Percentiles rank a stretch among this genome's conserved stretches.
phyloP scores from a whole-genome alignment of 2,329 filamentous ascomycete genomes.

The Rhinocladiella mackenziei region DNA sequence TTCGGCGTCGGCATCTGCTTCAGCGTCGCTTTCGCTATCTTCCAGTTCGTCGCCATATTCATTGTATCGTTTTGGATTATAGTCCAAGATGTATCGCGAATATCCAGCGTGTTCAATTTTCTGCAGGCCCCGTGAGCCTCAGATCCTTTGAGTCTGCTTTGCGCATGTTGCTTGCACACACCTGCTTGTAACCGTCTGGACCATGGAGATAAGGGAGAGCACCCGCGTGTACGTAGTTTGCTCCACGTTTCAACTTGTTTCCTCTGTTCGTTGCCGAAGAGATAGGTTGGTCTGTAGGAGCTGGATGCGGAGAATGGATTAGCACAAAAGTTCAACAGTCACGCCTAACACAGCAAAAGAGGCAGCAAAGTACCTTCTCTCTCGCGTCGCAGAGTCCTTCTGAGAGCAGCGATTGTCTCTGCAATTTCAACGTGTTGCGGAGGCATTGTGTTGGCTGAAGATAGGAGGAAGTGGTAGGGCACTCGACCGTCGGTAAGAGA shows the following conservation, averaged over 20 bases:
- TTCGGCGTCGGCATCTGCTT: slow-evolving; percentile 54
- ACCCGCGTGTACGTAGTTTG: slow-evolving; percentile 54
- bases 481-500: no score
- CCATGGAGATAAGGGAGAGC: slow-evolving; percentile 51
- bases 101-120: slow-evolving; percentile 61
- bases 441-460: slow-evolving; percentile 20
- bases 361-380: slow-evolving; percentile 38
- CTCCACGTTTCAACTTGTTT: slow-evolving; percentile 59
- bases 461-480: neutral
- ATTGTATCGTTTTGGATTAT: slow-evolving; percentile 58
- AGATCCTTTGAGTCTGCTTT: neutral
- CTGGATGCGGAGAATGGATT: slow-evolving; percentile 12
- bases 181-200: slow-evolving; percentile 54
- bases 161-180: slow-evolving; percentile 33
- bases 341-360: neutral
- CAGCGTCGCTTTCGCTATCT: slow-evolving; percentile 54
- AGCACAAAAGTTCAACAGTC: slow-evolving; percentile 10
- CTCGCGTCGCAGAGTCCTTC: slow-evolving; percentile 48
- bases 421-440: slow-evolving; percentile 38
- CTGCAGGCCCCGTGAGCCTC: slow-evolving; percentile 35
- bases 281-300: slow-evolving; percentile 49
- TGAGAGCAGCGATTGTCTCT: slow-evolving; percentile 55
- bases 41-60: slow-evolving; percentile 62
- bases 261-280: slow-evolving; percentile 55
- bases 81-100: slow-evolving; percentile 55